Conservation (phyloP, 345 rosid genomes). For the Eucalyptus regnans region DNA sequence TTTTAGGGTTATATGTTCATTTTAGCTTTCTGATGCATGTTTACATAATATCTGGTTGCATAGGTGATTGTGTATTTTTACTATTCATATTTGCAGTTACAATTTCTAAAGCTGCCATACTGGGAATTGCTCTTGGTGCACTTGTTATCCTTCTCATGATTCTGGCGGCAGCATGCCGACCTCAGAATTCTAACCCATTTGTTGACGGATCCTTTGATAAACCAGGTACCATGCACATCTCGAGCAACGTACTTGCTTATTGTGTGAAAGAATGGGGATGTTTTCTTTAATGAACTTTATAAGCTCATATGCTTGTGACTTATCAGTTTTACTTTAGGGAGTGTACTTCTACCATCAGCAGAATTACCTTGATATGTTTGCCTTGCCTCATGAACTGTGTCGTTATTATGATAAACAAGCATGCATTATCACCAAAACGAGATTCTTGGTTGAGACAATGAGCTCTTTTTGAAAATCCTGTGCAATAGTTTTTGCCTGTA, state of each 20-base stretch:
- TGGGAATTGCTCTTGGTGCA: slow-evolving; percentile 86
- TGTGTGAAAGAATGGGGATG: neutral
- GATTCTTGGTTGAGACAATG: neutral
- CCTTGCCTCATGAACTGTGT: neutral
- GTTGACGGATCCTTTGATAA: slow-evolving; percentile 74
- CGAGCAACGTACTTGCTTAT: neutral
- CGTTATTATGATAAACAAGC: neutral
- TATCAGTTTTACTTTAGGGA: neutral
- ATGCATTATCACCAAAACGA: neutral
- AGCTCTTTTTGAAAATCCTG: neutral
- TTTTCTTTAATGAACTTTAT: neutral
- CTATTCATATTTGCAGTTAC: slow-evolving; percentile 28
- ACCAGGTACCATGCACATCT: slow-evolving; percentile 41
- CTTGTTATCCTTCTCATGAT: slow-evolving; percentile 85
- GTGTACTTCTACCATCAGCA: neutral
- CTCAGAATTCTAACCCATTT: slow-evolving; percentile 51
- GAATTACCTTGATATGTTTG: neutral
- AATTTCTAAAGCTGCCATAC: slow-evolving; percentile 84
- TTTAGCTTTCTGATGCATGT: neutral
- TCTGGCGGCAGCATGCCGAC: slow-evolving; percentile 65
- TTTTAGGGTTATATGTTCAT: neutral
- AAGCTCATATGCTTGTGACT: neutral
- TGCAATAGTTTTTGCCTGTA: neutral
- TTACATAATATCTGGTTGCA: neutral
- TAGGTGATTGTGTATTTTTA: neutral